Evolutionary conservation across 768 basidiomycete species (phyloP).

Genomic region (Boletus huronensis): DNA sequence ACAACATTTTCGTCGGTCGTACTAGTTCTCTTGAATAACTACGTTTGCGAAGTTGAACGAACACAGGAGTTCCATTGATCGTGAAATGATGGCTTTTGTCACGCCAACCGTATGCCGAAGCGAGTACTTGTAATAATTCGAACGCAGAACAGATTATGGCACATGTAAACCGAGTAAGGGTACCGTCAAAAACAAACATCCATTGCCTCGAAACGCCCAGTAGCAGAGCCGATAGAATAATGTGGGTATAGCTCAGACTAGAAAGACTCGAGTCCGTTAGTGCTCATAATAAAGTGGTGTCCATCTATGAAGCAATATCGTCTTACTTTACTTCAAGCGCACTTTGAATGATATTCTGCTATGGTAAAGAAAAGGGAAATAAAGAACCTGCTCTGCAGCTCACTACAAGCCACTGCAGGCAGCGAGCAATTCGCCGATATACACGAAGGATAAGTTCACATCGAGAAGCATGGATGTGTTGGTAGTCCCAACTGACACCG

Average conservation of each 20-base stretch:
- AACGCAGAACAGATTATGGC: conserved; percentile 9
- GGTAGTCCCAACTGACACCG: background rate
- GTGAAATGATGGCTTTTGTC: too few species aligned
- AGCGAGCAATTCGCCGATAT: conserved; percentile 18
- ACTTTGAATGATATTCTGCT: background rate
- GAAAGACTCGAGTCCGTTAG: conserved; percentile 20
- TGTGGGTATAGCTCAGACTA: conserved; percentile 27
- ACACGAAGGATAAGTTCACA: conserved; percentile 18
- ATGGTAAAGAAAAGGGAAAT: conserved; percentile 1
- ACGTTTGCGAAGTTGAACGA: too few species aligned
- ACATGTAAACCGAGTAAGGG: conserved; percentile 16
- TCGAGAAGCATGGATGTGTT: conserved; percentile 11
- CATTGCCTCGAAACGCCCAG: conserved; percentile 2
- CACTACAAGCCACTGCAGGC: conserved; percentile 7
- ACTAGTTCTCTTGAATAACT: too few species aligned
- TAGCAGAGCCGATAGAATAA: conserved; percentile 15
- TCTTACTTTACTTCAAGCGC: conserved; percentile 14
- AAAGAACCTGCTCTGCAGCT: conserved; percentile 9
- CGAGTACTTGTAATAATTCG: background rate
- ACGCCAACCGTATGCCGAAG: too few species aligned
- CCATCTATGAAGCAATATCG: conserved; percentile 16
- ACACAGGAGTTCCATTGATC: too few species aligned
- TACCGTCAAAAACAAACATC: conserved; percentile 7
- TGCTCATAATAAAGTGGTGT: conserved; percentile 11
- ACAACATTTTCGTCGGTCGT: background rate